Percentiles rank a stretch among this genome's conserved stretches.
phyloP scores from a whole-genome alignment of 805 yeast species.

The Isabelozyma pseudorhagii region DNA sequence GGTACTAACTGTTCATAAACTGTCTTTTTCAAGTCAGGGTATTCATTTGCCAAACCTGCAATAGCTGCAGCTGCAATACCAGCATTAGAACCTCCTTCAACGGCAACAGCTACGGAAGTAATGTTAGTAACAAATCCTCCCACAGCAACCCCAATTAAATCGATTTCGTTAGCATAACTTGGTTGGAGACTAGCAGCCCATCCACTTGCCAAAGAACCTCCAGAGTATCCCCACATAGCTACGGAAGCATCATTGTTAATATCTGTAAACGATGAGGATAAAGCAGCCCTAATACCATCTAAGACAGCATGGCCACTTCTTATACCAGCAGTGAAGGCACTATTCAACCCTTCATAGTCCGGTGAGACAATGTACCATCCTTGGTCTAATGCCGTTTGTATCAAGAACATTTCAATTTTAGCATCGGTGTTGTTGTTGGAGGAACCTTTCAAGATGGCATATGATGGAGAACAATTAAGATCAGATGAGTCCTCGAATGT shows the following conservation, averaged over 20 bases:
- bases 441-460: conserved; percentile 12
- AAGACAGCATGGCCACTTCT: conserved; percentile 21
- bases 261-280: conserved; percentile 12
- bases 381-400: conserved; percentile 12
- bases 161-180: conserved; percentile 23
- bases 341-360: conserved; percentile 26
- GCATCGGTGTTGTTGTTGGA: conserved; percentile 7
- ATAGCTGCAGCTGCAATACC: conserved; percentile 23
- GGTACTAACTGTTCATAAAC: conserved; percentile 3
- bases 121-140: conserved; percentile 27
- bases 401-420: conserved; percentile 13
- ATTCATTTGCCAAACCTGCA: conserved; percentile 19
- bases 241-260: conserved; percentile 18
- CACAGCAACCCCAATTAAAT: conserved; percentile 22
- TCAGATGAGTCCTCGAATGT: conserved; percentile 17
- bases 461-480: conserved; percentile 18
- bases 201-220: conserved; percentile 26
- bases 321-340: conserved; percentile 20
- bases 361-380: conserved; percentile 19
- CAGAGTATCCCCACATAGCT: conserved; percentile 28
- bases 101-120: conserved; percentile 13
- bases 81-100: conserved; percentile 18
- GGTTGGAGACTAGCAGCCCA: conserved; percentile 28
- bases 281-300: conserved; percentile 21
- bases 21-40: conserved; percentile 16